Conservation (phyloP, 2,329 filamentous ascomycete genomes). For the Huntiella omanensis region DNA sequence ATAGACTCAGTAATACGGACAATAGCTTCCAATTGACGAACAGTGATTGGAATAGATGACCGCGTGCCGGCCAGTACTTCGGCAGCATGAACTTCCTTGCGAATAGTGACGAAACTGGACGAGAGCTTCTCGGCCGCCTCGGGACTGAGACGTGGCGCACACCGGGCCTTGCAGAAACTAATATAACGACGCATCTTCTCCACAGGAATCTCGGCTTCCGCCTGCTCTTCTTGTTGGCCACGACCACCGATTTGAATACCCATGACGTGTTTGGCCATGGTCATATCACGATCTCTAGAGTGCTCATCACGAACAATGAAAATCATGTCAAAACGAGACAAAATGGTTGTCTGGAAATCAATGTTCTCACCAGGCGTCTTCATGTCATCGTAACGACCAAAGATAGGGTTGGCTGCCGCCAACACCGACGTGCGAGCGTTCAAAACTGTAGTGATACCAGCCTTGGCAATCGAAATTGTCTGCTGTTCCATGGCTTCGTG, state of each 20-base stretch:
- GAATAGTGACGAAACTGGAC: constrained; percentile 91
- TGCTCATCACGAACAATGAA: constrained; percentile 97
- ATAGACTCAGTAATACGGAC: constrained; percentile 93
- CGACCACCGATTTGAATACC: constrained; percentile 86
- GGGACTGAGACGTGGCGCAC: constrained; percentile 73
- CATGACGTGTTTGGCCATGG: constrained; percentile 93
- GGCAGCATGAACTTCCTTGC: constrained; percentile 77
- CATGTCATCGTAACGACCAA: constrained; percentile 93
- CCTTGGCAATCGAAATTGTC: constrained; percentile 97
- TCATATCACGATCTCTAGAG: constrained; percentile 72
- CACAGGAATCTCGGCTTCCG: constrained; percentile 75
- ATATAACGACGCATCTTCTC: constrained; percentile 97
- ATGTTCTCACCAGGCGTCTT: constrained; percentile 97
- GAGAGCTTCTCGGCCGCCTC: constrained; percentile 92
- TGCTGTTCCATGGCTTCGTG: constrained; percentile 99
- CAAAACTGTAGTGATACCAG: constrained; percentile 92
- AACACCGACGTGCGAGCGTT: constrained; percentile 91
- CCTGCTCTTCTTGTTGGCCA: constrained; percentile 53
- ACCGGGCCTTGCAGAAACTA: constrained; percentile 79
- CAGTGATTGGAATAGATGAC: constrained; percentile 89
- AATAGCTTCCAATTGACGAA: constrained; percentile 91
- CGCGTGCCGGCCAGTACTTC: constrained; percentile 80
- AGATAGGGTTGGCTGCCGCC: constrained; percentile 91
- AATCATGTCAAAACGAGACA: constrained; percentile 98
- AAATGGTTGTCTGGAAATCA: constrained; percentile 94